Evolutionary conservation across 2,329 filamentous ascomycete genomes (phyloP).

Genomic region (Diaporthe humulicola): DNA sequence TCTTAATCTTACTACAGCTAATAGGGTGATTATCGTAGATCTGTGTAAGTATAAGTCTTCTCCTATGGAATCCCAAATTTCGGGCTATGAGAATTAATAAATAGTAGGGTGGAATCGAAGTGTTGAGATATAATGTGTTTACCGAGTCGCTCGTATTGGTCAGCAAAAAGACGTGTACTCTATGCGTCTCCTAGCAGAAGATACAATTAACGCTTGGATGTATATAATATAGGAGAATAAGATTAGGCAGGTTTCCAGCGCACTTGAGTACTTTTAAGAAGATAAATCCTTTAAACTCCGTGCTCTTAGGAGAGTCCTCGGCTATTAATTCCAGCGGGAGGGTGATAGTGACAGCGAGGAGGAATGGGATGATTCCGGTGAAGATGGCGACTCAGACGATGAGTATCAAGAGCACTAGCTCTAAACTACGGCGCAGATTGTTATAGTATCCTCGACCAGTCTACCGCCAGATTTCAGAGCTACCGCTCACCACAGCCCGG

Average conservation of each 20-base stretch:
- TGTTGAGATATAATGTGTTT: constrained; percentile 72
- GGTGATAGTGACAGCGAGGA: neutral
- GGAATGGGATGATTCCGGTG: neutral
- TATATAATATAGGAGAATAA: neutral
- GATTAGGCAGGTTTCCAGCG: neutral
- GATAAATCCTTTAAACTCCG: neutral
- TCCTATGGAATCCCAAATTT: no score
- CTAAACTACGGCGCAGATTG: neutral
- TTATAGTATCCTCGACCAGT: neutral
- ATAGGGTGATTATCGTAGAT: constrained; percentile 68
- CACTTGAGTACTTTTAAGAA: neutral
- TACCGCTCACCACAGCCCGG: neutral
- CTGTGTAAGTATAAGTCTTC: no score
- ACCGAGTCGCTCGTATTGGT: constrained; percentile 74
- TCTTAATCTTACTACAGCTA: constrained; percentile 58
- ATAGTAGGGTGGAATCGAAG: constrained; percentile 77
- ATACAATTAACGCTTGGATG: neutral
- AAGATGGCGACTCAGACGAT: neutral
- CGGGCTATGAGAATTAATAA: no score
- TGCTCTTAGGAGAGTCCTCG: neutral
- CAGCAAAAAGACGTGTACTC: constrained; percentile 60
- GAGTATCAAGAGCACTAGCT: neutral
- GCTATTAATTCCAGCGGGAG: neutral
- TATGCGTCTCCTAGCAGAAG: neutral
- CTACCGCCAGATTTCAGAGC: neutral